These are phyloP conservation scores for Zoysia pacifica DNA, from an alignment of 176 grass and related monocot species.

Conservation along the genomic window DNA sequence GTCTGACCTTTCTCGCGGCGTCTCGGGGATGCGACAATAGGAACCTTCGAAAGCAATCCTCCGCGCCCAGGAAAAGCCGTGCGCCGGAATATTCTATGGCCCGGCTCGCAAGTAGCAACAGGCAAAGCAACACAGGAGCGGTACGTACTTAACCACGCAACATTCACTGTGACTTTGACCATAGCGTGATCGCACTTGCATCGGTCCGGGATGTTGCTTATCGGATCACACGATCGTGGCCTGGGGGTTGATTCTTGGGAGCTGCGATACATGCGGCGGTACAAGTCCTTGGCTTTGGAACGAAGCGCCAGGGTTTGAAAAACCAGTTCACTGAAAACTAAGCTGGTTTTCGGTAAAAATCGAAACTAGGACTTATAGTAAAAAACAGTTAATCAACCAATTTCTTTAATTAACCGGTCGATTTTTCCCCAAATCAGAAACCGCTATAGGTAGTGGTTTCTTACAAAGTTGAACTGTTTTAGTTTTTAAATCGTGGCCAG, in stretches of 20 bases:
- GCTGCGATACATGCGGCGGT: neutral
- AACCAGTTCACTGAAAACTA: too few species aligned
- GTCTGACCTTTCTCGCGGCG: neutral
- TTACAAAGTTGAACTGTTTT: too few species aligned
- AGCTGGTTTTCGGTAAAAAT: too few species aligned
- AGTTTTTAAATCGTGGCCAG: too few species aligned
- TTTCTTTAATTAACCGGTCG: too few species aligned
- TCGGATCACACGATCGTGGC: neutral
- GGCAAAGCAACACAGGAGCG: neutral
- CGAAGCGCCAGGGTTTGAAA: too few species aligned
- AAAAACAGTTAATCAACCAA: too few species aligned
- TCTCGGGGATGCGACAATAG: neutral
- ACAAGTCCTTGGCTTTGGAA: too few species aligned
- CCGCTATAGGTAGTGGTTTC: too few species aligned
- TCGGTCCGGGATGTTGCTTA: constrained; percentile 9
- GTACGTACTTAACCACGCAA: neutral
- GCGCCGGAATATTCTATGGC: neutral
- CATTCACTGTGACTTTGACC: neutral
- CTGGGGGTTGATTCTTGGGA: neutral
- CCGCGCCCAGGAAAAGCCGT: constrained; percentile 9
- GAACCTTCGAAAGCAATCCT: constrained; percentile 40
- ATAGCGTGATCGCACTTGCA: neutral
- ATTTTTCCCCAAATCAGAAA: too few species aligned
- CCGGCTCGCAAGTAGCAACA: too few species aligned
- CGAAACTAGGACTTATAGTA: too few species aligned